phyloP scores from a whole-genome alignment of 2,329 filamentous ascomycete genomes.

The Paracamarosporium sp. region DNA sequence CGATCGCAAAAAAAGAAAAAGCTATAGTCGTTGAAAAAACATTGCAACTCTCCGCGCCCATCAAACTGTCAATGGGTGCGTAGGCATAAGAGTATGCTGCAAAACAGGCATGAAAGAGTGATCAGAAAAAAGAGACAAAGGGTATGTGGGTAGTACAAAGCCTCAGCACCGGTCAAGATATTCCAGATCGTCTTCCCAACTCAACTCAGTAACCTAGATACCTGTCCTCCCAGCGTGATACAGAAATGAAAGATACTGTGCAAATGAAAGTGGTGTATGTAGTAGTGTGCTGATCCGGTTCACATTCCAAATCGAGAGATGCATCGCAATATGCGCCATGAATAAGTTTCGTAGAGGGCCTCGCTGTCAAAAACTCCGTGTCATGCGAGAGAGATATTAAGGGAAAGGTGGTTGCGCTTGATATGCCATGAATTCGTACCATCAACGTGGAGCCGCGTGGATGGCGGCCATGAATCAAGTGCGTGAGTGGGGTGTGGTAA shows the following conservation, averaged over 20 bases:
- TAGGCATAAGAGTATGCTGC: conserved; percentile 11
- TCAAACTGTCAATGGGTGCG: not conserved
- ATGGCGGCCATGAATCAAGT: conserved; percentile 21
- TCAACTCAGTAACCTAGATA: conserved; percentile 28
- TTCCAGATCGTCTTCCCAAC: conserved; percentile 26
- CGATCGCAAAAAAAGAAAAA: not conserved
- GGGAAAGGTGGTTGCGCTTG: conserved; percentile 27
- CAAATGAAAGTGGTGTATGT: conserved; percentile 35
- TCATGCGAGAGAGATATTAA: conserved; percentile 39
- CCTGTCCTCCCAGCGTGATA: conserved; percentile 28
- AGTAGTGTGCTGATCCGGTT: conserved; percentile 39
- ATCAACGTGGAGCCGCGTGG: conserved; percentile 29
- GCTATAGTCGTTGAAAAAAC: conserved; percentile 8
- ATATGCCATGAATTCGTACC: conserved; percentile 45
- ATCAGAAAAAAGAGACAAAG: conserved; percentile 24
- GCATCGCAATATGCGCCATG: conserved; percentile 46
- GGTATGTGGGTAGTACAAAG: conserved; percentile 15
- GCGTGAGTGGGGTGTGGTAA: conserved; percentile 26
- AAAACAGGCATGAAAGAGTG: conserved; percentile 17
- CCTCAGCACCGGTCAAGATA: conserved; percentile 37
- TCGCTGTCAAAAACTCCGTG: conserved; percentile 46
- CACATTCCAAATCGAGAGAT: conserved; percentile 34
- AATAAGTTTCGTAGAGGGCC: conserved; percentile 42
- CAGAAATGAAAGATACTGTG: conserved; percentile 17
- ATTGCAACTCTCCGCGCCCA: not conserved